Evolutionary conservation across 495 filamentous ascomycete genomes (phyloP).

Genomic region (Neurospora sp.): DNA sequence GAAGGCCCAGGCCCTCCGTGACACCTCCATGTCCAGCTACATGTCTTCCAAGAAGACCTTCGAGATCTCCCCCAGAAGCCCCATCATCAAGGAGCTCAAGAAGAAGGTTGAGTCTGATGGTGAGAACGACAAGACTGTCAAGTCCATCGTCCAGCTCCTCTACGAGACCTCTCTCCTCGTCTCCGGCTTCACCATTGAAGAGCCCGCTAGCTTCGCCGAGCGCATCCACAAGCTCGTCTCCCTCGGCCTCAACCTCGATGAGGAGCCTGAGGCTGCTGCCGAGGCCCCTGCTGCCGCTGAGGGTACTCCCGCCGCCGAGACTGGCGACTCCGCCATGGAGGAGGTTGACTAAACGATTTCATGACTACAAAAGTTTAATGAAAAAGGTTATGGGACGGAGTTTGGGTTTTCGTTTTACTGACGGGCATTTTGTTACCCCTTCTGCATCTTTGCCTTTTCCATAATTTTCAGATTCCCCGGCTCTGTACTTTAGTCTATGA

Average conservation of each 20-base stretch:
- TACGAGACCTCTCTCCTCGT: constrained; percentile 98
- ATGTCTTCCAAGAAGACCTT: constrained; percentile 99
- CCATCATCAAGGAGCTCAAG: constrained; percentile 98
- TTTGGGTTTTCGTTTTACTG: constrained; percentile 32
- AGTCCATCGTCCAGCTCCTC: constrained; percentile 93
- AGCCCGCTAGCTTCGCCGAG: constrained; percentile 94
- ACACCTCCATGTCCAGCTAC: constrained; percentile 98
- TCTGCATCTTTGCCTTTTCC: constrained; percentile 24
- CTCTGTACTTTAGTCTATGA: constrained; percentile 24
- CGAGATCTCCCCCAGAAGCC: constrained; percentile 96
- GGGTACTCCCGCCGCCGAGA: constrained; percentile 40
- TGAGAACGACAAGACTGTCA: constrained; percentile 95
- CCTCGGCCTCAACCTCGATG: constrained; percentile 91
- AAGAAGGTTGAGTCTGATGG: constrained; percentile 96
- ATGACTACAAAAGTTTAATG: constrained; percentile 22
- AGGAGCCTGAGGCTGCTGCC: constrained; percentile 65
- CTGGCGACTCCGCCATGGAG: constrained; percentile 52
- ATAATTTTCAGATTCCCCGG: constrained; percentile 12
- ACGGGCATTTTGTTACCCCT: constrained; percentile 19
- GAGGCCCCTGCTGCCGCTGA: constrained; percentile 47
- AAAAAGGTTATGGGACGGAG: constrained; percentile 35
- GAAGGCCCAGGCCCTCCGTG: constrained; percentile 99
- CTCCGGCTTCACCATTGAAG: constrained; percentile 98
- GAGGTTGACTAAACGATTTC: constrained; percentile 50
- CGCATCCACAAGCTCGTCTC: constrained; percentile 98